Percentiles rank a stretch among this genome's conserved stretches.
Conservation (phyloP, 2,329 filamentous ascomycete genomes). For the Neospermospora avenae region DNA sequence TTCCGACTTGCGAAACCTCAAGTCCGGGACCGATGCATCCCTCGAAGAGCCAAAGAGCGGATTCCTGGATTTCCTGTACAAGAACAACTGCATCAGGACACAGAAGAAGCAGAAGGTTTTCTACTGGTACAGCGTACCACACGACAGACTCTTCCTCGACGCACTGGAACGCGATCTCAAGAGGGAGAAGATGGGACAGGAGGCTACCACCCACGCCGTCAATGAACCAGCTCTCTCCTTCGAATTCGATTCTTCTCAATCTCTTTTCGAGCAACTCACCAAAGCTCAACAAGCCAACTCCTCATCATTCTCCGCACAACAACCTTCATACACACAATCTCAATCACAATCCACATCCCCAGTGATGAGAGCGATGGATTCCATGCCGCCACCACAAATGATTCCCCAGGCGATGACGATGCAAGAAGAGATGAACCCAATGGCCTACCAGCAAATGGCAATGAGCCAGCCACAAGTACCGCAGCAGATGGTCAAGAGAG, state of each 20-base stretch:
- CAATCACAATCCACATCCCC: conserved; percentile 84
- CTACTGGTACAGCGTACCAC: conserved; percentile 99
- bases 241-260: conserved; percentile 98
- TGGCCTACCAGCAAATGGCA: conserved; percentile 66
- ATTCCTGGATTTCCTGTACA: conserved; percentile 98
- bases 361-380: conserved; percentile 84
- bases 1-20: conserved; percentile 95
- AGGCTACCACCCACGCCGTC: conserved; percentile 93
- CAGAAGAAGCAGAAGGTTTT: conserved; percentile 99
- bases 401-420: conserved; percentile 58
- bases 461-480: conserved; percentile 60
- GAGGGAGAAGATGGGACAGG: conserved; percentile 98
- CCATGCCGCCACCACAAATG: conserved; percentile 90
- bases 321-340: conserved; percentile 46
- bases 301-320: conserved; percentile 87
- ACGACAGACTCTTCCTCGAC: conserved; percentile 95
- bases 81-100: conserved; percentile 99
- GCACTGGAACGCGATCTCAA: conserved; percentile 96
- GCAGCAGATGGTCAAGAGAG: conserved; percentile 79
- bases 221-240: conserved; percentile 97
- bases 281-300: conserved; percentile 99
- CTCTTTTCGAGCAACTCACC: conserved; percentile 97
- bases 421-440: conserved; percentile 59
- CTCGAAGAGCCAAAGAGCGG: conserved; percentile 98
- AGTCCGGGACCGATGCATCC: conserved; percentile 96